Evolutionary conservation across 352 stramenopile genomes (phyloP).

Genomic region (Peronosclerospora sorghi): DNA sequence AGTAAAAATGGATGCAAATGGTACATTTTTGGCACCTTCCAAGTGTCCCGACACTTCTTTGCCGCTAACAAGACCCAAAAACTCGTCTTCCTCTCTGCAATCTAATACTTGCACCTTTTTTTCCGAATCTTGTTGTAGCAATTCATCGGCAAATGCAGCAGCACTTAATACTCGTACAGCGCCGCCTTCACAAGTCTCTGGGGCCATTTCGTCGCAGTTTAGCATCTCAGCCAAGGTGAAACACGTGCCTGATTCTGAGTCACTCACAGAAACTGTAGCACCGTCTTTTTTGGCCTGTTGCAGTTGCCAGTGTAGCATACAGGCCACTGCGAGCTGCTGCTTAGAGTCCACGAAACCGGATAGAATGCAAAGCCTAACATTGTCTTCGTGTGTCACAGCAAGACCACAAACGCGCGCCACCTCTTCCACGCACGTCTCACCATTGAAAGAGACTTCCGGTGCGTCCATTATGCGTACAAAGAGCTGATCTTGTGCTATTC

Average conservation of each 20-base stretch:
- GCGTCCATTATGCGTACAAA: conserved; percentile 19
- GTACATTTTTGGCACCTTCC: conserved; percentile 32
- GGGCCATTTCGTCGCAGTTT: conserved; percentile 23
- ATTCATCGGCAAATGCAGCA: conserved; percentile 16
- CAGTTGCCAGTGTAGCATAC: conserved; percentile 40
- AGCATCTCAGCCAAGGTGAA: conserved; percentile 31
- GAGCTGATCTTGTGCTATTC: conserved; percentile 25
- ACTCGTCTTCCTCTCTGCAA: conserved; percentile 33
- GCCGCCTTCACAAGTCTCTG: conserved; percentile 13
- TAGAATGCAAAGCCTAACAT: conserved; percentile 16
- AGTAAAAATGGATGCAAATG: conserved; percentile 39
- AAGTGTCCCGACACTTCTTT: conserved; percentile 48
- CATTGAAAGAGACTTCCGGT: conserved; percentile 4
- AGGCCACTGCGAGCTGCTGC: conserved; percentile 41
- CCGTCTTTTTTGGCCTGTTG: conserved; percentile 10
- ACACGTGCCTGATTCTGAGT: conserved; percentile 18
- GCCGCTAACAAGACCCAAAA: conserved; percentile 29
- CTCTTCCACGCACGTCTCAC: conserved; percentile 17
- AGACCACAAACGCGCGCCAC: conserved; percentile 20
- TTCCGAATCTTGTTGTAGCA: conserved; percentile 20
- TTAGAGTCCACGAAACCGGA: conserved; percentile 22
- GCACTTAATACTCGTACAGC: conserved; percentile 15
- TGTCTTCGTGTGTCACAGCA: conserved; percentile 1
- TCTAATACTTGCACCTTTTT: conserved; percentile 37
- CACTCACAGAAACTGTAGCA: conserved; percentile 15